Percentiles rank a stretch among this genome's conserved stretches.
Conservation (phyloP, 164 flowering plant genomes). For the Litsea cubeba region DNA sequence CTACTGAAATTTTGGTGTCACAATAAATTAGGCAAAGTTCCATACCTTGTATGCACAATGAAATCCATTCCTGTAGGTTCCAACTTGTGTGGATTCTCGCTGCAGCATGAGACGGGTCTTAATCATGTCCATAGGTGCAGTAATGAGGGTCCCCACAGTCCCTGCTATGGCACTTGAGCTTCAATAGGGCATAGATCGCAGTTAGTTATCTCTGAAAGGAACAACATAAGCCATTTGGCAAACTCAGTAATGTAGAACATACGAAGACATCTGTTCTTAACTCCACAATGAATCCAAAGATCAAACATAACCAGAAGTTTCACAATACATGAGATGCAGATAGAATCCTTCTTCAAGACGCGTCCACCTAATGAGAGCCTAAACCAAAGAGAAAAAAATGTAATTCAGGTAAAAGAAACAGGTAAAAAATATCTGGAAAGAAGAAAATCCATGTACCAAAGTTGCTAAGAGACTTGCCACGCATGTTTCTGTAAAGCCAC, state of each 20-base stretch:
- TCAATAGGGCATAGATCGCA: conserved; percentile 24
- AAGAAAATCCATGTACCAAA: conserved; percentile 4
- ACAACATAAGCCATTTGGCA: conserved; percentile 14
- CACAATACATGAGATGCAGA: conserved; percentile 71
- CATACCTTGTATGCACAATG: conserved; percentile 84
- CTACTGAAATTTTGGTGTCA: neutral
- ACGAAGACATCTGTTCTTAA: neutral
- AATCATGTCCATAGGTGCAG: conserved; percentile 83
- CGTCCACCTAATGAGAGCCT: conserved; percentile 64
- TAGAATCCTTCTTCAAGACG: conserved; percentile 74
- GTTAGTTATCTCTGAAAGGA: conserved; percentile 21
- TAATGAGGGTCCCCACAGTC: conserved; percentile 60
- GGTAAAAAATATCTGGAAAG: neutral
- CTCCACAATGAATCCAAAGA: neutral
- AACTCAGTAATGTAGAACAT: conserved; percentile 2
- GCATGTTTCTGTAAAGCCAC: neutral
- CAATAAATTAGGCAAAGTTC: neutral
- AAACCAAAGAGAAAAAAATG: conserved; percentile 18
- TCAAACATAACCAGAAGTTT: conserved; percentile 6
- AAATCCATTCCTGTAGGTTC: conserved; percentile 68
- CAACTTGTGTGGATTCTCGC: conserved; percentile 48
- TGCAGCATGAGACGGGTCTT: conserved; percentile 94
- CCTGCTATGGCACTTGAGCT: conserved; percentile 88
- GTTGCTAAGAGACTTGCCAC: neutral
- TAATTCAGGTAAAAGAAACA: neutral